phyloP scores from a whole-genome alignment of 371 early-diverging fungal species.

The Thermomucor indicae-seudaticae region DNA sequence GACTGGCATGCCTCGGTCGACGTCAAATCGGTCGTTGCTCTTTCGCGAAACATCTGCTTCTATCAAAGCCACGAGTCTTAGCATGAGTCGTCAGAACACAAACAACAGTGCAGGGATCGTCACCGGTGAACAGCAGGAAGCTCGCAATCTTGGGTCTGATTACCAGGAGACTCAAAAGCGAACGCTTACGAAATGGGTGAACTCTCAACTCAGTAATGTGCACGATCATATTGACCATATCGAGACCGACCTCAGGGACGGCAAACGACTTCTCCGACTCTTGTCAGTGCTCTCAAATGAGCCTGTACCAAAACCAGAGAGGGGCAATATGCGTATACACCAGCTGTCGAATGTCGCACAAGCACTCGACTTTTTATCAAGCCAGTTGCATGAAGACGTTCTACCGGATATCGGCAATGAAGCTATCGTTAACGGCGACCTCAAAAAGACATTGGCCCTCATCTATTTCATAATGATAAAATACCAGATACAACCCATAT shows the following conservation, averaged over 20 bases:
- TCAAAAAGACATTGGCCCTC: slow-evolving; percentile 78
- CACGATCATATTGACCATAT: slow-evolving; percentile 31
- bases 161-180: slow-evolving; percentile 67
- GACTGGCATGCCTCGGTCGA: slow-evolving; percentile 12
- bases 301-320: slow-evolving; percentile 49
- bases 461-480: slow-evolving; percentile 75
- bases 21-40: slow-evolving; percentile 17
- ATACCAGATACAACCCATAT: slow-evolving; percentile 55
- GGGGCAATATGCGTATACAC: slow-evolving; percentile 66
- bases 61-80: slow-evolving; percentile 3
- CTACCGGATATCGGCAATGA: slow-evolving; percentile 75
- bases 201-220: slow-evolving; percentile 61
- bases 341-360: slow-evolving; percentile 77
- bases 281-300: slow-evolving; percentile 50
- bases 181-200: slow-evolving; percentile 83
- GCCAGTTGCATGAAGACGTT: slow-evolving; percentile 51
- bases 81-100: neutral
- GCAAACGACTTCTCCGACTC: slow-evolving; percentile 54
- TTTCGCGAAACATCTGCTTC: slow-evolving; percentile 10
- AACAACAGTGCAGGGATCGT: slow-evolving; percentile 3
- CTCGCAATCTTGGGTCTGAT: slow-evolving; percentile 35
- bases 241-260: slow-evolving; percentile 60
- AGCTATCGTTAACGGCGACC: slow-evolving; percentile 82
- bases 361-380: slow-evolving; percentile 63
- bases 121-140: slow-evolving; percentile 4